Percentiles rank a stretch among this genome's conserved stretches.
Conservation (phyloP, 2,329 filamentous ascomycete genomes). For the Talaromyces sp. region DNA sequence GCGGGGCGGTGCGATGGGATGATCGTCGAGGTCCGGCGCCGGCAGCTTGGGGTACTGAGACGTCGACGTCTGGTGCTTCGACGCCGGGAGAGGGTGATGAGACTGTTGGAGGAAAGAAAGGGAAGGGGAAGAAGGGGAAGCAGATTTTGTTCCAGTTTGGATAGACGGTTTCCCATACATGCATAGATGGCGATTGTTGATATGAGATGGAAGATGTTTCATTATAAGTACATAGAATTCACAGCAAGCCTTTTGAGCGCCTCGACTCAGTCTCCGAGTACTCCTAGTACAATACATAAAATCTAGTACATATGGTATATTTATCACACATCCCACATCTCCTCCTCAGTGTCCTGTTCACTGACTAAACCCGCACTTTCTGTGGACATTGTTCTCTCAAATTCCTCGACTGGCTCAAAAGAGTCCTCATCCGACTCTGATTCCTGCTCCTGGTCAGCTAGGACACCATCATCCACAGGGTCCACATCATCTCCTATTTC, state of each 20-base stretch:
- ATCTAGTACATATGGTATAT: too few relatives aligned
- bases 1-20: constrained; percentile 46
- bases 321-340: constrained; percentile 6
- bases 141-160: constrained; percentile 42
- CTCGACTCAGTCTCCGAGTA: not conserved
- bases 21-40: constrained; percentile 33
- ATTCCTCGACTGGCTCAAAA: constrained; percentile 13
- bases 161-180: constrained; percentile 16
- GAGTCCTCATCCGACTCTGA: constrained; percentile 10
- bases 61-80: constrained; percentile 15
- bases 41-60: constrained; percentile 38
- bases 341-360: not conserved
- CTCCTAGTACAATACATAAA: not conserved
- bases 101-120: constrained; percentile 34
- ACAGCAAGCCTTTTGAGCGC: not conserved
- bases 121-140: constrained; percentile 33
- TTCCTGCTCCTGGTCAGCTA: not conserved
- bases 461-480: not conserved
- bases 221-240: not conserved
- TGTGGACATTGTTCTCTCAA: not conserved
- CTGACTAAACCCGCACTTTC: not conserved
- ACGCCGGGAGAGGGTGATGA: constrained; percentile 12
- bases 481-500: constrained; percentile 41
- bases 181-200: not conserved
- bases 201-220: not conserved